Evolutionary conservation across 169 alveolate species (phyloP), one percentile per base, ranked within the genome.

Genomic region (Plasmodium vinckei): DNA sequence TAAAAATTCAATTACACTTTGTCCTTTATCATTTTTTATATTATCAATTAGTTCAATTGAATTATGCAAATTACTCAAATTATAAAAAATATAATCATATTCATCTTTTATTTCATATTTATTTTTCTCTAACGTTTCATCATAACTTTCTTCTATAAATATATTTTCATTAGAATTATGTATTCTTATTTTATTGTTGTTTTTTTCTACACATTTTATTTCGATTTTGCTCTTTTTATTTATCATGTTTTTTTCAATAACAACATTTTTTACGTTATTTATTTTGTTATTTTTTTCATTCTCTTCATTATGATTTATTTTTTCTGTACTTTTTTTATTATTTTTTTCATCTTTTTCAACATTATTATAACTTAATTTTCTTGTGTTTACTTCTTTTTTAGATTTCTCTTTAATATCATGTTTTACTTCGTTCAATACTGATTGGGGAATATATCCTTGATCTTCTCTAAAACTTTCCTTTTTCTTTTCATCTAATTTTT

Each of bases 101-200:
- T 77, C 88, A 64, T 65, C 73, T 23, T 77, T 77, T 77, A 77
- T 77, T 49, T 77, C 88, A 64, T 77, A 51, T 69, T 77, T 77
- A 27, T 17, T 49, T 64, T 64, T 77, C 65, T 77, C 79, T 44
- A 77, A 61, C 39, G 17, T 21, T 77, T 77, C 88, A 47, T 47
- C 33, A 46, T 77, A 49, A 9, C 19, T 25, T 19, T 25, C 73
- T 47, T 77, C 79, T 54, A 25, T 47, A 21, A 63, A 17, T 10
- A 25, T 57, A 42, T 57, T 64, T 77, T 69, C 73, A 21, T 59
- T 59, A n/a, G 21, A 51, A 64, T 15, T 33, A 12, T 33, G 21
- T 57, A 23, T 33, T 56, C 51, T 46, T 19, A 1, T 44, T 69
- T 44, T 69, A 19, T n/a, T 64, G 1, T 15, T 27, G 23, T 64